Evolutionary conservation across 768 basidiomycete genomes (phyloP), one percentile per base, ranked within the genome.

Genomic region (Boletus sp.): DNA sequence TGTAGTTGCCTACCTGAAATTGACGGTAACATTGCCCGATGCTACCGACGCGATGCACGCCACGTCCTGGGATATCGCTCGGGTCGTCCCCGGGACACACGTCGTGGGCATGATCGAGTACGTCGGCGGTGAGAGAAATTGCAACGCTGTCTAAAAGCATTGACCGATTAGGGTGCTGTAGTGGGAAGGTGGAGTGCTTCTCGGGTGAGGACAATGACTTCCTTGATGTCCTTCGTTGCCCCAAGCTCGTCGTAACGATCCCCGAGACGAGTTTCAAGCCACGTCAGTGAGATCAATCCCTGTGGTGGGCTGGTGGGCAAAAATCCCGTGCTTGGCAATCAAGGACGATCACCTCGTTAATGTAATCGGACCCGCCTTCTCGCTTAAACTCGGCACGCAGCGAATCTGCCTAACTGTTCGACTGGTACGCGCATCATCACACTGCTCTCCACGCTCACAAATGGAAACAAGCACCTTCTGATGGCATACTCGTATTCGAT

Each of bases 311-410:
- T 0, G n/a, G 30, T 10, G 46, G 51, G 29, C 46, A 18, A 18
- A 28, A 24, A n/a, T 41, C 37, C 14, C 47, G 12, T 15, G 51
- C 56, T 35, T 42, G 20, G 5, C 37, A 36, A 32, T 57, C 46
- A 20, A 54, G 50, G 15, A 11, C n/a, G 15, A 56, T 36, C 12
- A 42, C 55, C 35, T 56, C 49, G 29, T 45, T 49, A 10, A 57
- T 24, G 32, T 20, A 12, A 3, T 11, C 4, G 6, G 7, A 11
- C 15, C 17, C 32, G 33, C n/a, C 30, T 2, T 32, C 20, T 18
- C 17, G 18, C 17, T 41, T 1, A 33, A 41, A 53, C n/a, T 28
- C 4, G 24, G 37, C 6, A 17, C 18, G 15, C 24, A 50, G 32
- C 17, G 42, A 46, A 6, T 20, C 8, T 14, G 50, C 37, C 6